Evolutionary conservation across 179 eudicot species (phyloP).

Genomic region (Camellia oleifera): DNA sequence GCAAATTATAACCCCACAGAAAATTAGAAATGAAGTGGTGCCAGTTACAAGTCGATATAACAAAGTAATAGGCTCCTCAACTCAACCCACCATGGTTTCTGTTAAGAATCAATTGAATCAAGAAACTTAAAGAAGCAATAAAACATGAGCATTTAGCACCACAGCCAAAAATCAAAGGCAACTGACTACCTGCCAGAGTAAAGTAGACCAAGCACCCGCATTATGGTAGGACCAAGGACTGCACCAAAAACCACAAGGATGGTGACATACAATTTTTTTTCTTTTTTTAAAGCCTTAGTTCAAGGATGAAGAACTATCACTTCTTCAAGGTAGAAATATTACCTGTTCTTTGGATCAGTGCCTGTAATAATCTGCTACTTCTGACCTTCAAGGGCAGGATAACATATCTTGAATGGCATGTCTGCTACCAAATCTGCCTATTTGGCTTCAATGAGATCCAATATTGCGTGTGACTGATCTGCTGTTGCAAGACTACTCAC

Average conservation of each 20-base stretch:
- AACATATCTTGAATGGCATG: conserved; percentile 41
- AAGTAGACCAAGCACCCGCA: conserved; percentile 46
- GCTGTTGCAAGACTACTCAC: no score
- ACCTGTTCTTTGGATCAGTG: conserved; percentile 52
- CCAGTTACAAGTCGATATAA: no score
- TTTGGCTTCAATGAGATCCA: no score
- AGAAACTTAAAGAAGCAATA: background rate
- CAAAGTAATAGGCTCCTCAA: background rate
- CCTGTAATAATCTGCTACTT: conserved; percentile 55
- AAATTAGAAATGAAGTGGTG: background rate
- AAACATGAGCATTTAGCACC: conserved; percentile 1
- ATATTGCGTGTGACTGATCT: no score
- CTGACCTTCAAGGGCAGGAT: conserved; percentile 46
- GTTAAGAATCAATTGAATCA: background rate
- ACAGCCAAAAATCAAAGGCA: background rate
- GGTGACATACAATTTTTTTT: background rate
- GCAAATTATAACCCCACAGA: background rate
- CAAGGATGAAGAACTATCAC: background rate
- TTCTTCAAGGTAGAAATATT: conserved; percentile 1
- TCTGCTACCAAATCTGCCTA: no score
- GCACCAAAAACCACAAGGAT: conserved; percentile 12
- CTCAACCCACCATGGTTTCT: background rate
- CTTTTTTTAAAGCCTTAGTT: background rate
- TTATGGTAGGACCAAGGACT: conserved; percentile 54
- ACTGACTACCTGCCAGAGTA: conserved; percentile 42